A percentile compares a stretch with the other conserved stretches of the same genome.
Conservation (phyloP, 495 filamentous ascomycete genomes). For the Daldinia loculata region DNA sequence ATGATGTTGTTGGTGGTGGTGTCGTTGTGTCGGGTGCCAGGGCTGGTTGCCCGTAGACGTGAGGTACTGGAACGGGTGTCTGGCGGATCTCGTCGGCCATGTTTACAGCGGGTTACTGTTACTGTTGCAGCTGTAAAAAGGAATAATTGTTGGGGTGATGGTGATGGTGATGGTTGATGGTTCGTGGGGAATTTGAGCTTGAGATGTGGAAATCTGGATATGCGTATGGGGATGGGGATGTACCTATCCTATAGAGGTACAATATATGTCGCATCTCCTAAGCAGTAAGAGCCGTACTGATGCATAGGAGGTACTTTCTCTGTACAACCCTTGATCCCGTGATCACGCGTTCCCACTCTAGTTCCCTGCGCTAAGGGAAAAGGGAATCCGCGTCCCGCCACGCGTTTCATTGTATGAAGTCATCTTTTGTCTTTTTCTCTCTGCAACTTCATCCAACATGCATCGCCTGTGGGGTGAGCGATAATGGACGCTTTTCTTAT, state of each 20-base stretch:
- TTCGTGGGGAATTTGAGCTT: slow-evolving; percentile 3
- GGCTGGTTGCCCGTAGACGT: slow-evolving; percentile 38
- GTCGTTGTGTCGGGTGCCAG: slow-evolving; percentile 13
- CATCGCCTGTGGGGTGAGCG: background rate
- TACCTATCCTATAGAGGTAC: slow-evolving; percentile 2
- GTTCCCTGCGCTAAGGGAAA: slow-evolving; percentile 4
- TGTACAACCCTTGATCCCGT: slow-evolving; percentile 21
- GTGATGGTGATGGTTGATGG: background rate
- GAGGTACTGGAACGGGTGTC: slow-evolving; percentile 41
- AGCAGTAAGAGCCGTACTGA: background rate
- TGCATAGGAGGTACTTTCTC: background rate
- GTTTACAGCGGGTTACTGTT: background rate
- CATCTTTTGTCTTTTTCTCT: slow-evolving; percentile 8
- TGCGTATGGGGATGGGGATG: no score
- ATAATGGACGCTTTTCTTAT: slow-evolving; percentile 46
- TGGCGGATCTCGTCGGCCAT: slow-evolving; percentile 42
- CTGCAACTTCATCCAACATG: slow-evolving; percentile 12
- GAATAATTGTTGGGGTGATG: background rate
- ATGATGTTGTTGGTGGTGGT: background rate
- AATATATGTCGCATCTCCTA: background rate
- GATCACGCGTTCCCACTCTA: slow-evolving; percentile 38
- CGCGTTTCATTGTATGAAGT: slow-evolving; percentile 36
- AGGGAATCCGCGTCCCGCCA: slow-evolving; percentile 30
- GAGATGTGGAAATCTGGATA: background rate
- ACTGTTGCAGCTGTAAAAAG: background rate